Base-by-base conservation (phyloP, 352 stramenopile species). In the Pythium dissotocum region DNA sequence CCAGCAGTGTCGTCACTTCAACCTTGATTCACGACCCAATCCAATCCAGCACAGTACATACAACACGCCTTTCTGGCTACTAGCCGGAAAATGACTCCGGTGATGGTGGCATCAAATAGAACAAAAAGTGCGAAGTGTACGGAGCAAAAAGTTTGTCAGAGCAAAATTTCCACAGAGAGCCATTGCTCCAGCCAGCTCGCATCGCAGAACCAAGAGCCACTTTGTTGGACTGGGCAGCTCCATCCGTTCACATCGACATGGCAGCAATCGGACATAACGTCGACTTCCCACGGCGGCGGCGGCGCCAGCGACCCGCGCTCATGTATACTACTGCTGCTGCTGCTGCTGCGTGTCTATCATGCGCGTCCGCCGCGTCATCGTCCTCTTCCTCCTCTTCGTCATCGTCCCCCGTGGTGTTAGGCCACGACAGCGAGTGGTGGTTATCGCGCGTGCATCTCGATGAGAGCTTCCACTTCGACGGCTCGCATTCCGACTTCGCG, bases 401-500 rank as follows among this genome's bases (percentile, higher is more conserved):
- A 7, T 52, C 61, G 44, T 59, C 30, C 18, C 30, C 46, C 8
- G 6, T 26, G 5, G 36, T 65, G 12, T 52, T 71, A 13, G 65
- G 65, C 24, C 65, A 52, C 35, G 66, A 67, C 21, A 28, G 26
- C 21, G 53, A 72, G 8, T 73, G 67, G 67, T 73, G 60, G 60
- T 53, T 57, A 13, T 46, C 55, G 32, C 61, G 54, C 21, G 49
- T 87, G 49, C 68, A 75, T 13, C 35, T 84, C n/a, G 69, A 78
- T 28, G 72, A 84, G n/a, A 56, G 67, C 52, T 84, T 82, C 59
- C 30, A 61, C 51, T 81, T 85, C 49, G 76, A 88, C 53, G 77
- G 76, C 33, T 72, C 70, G 6, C 76, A 82, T 54, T 80, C 79
- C 4, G 77, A 88, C 61, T 81, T 83, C n/a, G 76, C 76, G 13